phyloP scores from a whole-genome alignment of 495 filamentous ascomycete genomes.

The Penicillium bovifimosum region DNA sequence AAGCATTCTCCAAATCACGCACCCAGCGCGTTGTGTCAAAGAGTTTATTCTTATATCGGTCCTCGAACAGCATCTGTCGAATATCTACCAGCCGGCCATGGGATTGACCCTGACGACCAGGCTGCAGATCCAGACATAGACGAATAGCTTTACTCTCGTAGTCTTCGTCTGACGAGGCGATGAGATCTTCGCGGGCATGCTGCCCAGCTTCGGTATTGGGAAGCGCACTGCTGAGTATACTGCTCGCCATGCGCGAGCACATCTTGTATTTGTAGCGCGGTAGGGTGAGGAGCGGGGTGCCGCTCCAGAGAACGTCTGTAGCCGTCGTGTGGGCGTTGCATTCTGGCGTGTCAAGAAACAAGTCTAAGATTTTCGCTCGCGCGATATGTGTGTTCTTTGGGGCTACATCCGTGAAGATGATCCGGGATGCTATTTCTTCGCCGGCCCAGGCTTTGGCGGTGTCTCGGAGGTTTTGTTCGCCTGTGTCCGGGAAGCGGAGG shows the following conservation, averaged over 20 bases:
- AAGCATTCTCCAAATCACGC: constrained; percentile 80
- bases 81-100: constrained; percentile 67
- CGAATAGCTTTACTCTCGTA: constrained; percentile 79
- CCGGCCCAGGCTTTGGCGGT: constrained; percentile 82
- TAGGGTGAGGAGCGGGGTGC: constrained; percentile 88
- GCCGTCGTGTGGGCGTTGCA: constrained; percentile 98
- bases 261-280: constrained; percentile 97
- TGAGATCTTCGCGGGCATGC: constrained; percentile 67
- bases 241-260: constrained; percentile 97
- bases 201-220: constrained; percentile 62
- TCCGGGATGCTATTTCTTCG: constrained; percentile 78
- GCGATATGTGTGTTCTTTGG: constrained; percentile 94
- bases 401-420: constrained; percentile 95
- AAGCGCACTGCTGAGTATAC: constrained; percentile 83
- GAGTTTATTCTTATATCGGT: constrained; percentile 74
- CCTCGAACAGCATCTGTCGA: constrained; percentile 72
- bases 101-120: constrained; percentile 48
- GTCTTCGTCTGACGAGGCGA: constrained; percentile 66
- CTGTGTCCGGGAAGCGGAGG: constrained; percentile 90
- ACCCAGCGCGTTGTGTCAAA: constrained; percentile 96
- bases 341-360: constrained; percentile 96
- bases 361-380: constrained; percentile 82
- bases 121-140: constrained; percentile 63
- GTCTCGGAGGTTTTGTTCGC: constrained; percentile 75
- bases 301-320: constrained; percentile 93